Percentiles rank a stretch among this genome's conserved stretches.
Conservation (phyloP, 2,329 filamentous ascomycete species). For the Nemania bipapillata region DNA sequence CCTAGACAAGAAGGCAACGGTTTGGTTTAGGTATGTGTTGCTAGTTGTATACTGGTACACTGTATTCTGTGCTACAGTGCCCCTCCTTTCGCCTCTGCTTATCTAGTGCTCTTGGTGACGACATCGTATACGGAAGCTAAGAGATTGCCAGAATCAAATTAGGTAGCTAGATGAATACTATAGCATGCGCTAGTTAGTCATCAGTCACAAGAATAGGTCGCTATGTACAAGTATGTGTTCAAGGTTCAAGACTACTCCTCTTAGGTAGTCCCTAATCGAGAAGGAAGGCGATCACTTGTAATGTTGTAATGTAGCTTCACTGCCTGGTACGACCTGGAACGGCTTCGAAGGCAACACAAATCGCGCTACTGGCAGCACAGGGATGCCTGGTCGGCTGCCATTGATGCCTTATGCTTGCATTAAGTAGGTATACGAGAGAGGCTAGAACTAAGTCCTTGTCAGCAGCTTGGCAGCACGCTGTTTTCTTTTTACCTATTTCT, state of each 20-base stretch:
- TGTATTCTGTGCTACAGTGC: slow-evolving; percentile 3
- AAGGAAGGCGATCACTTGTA: slow-evolving; percentile 12
- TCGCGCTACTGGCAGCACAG: slow-evolving; percentile 18
- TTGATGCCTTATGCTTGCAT: slow-evolving; percentile 24
- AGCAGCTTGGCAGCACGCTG: slow-evolving; percentile 25
- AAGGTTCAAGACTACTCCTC: slow-evolving; percentile 1
- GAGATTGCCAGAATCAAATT: neutral
- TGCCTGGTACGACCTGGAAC: slow-evolving; percentile 26
- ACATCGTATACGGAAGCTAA: slow-evolving; percentile 17
- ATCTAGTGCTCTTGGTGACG: slow-evolving; percentile 22
- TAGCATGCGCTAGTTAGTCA: slow-evolving; percentile 7
- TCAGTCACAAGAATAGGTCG: slow-evolving; percentile 9
- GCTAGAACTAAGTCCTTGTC: slow-evolving; percentile 27
- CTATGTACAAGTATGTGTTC: no score
- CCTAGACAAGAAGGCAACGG: slow-evolving; percentile 1
- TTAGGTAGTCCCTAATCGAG: slow-evolving; percentile 17
- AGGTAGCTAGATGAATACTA: neutral
- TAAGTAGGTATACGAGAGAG: slow-evolving; percentile 21
- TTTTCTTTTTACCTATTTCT: slow-evolving; percentile 21
- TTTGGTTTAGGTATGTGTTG: neutral
- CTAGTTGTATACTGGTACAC: neutral
- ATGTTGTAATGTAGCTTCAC: slow-evolving; percentile 4
- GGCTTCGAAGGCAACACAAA: slow-evolving; percentile 10
- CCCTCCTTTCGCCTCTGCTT: slow-evolving; percentile 1
- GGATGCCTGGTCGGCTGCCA: slow-evolving; percentile 31